Evolutionary conservation across 192 early-diverging fungal genomes (phyloP), one percentile per base, ranked within the genome.

Genomic region (Entomortierella parvispora): DNA sequence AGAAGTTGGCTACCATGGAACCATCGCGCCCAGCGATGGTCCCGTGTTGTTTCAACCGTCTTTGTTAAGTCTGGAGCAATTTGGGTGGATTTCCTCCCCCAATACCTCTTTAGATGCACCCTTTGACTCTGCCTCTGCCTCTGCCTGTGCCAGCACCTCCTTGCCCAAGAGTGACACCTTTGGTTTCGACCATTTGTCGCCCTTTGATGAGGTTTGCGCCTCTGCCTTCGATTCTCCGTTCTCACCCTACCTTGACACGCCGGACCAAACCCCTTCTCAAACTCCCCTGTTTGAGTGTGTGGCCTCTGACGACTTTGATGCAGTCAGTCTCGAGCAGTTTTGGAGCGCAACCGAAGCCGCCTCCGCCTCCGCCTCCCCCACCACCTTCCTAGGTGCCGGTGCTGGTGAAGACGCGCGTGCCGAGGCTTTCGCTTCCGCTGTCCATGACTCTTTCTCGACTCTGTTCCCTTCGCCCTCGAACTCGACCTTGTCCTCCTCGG

Each of bases 201-300:
- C 59, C 51, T 51, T 77, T 45, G 74, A 68, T 31, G 74, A 77
- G 42, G 61, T 63, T 61, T 77, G 74, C 61, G 61, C 65, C 46
- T 68, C 74, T 68, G 74, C 53, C 61, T 51, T 63, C 65, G 62
- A 49, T 40, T 63, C 74, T 31, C 74, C 74, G 60, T 68, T 52
- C 31, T 44, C 74, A 14, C 66, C 74, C 49, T 42, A 77, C 23
- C 54, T 77, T 68, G 74, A 77, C 74, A 68, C 74, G 65, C 74
- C 74, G 65, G 66, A 77, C 74, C 72, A 67, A 68, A 68, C 74
- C 65, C 66, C 74, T 12, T 33, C 54, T 56, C 74, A 77, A 42
- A 77, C 74, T 29, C 74, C 74, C 14, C 34, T 77, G 66, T 68
- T 77, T 68, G 74, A 77, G n/a, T 64, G 46, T 77, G 65, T 77